Base-by-base conservation (phyloP, 2,329 filamentous ascomycete species). In the Botryotinia convoluta region DNA sequence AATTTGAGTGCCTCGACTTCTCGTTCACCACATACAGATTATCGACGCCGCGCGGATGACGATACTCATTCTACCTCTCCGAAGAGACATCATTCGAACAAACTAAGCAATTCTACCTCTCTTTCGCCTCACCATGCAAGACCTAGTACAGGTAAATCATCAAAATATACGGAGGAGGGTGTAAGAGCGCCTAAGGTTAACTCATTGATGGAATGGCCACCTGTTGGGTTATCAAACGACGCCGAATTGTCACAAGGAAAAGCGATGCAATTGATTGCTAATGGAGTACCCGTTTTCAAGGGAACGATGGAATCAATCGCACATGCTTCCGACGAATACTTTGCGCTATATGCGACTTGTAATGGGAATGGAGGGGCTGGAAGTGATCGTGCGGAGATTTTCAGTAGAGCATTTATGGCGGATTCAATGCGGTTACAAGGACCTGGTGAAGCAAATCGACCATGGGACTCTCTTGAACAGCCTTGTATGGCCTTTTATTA, bases 391-490 rank as follows among this genome's bases (percentile, higher is more conserved):
- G 75, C 71, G 10, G 70, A 71, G 9, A 67, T 74, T 9, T 77
- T 74, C 26, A 73, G 74, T 44, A 59, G 54, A 39, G 73, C 74
- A 20, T 77, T 78, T 60, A 68, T 65, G 29, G 77, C 75, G 22
- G 57, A 72, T 64, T 77, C 77, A 29, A 75, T 81, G 69, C 62
- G 74, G 51, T 69, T 80, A 29, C 76, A 77, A 65, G 78, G 75
- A 6, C 37, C 73, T 14, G 77, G 74, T 8, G 64, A 60, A 9
- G 76, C 78, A 37, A 67, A 59, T 44, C 39, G 77, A 69, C 91
- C 90, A 3, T 93, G 90, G 92, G 88, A 91, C 75, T 91, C 91
- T 1, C 84, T 94, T 39, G 92, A 94, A 79, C 91, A 93, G 78
- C 92, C 92, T 7, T 93, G 90, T 79, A 89, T 90, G 81, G 86